A percentile compares a stretch with the other conserved stretches of the same genome.
Conservation (phyloP, 1,284 basidiomycete genomes). For the Sanghuangporus sanghuang region DNA sequence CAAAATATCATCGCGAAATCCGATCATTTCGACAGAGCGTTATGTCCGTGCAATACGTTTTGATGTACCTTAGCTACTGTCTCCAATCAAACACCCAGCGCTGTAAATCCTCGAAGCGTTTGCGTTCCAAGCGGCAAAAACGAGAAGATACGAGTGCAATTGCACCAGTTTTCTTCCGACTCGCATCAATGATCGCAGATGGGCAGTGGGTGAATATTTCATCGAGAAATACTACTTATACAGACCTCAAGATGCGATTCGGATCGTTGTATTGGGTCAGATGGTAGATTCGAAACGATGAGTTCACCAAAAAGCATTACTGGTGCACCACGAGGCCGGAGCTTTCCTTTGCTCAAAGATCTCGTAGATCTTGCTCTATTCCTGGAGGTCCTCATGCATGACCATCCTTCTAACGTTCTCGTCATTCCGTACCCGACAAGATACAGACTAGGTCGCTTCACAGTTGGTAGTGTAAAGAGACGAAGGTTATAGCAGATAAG, state of each 20-base stretch:
- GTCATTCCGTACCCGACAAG: background rate
- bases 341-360: background rate
- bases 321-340: background rate
- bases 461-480: background rate
- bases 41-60: background rate
- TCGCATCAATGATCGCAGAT: background rate
- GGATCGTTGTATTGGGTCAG: background rate
- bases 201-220: background rate
- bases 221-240: background rate
- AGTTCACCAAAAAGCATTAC: background rate
- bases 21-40: background rate
- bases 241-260: background rate
- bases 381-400: background rate
- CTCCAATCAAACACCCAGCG: background rate
- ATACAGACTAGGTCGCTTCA: background rate
- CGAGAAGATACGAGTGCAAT: background rate
- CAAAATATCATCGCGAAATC: no score
- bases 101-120: background rate
- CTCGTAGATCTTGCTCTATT: constrained; percentile 1
- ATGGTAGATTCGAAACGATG: background rate
- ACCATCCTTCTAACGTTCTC: background rate
- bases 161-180: background rate
- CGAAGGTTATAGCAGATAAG: background rate
- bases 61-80: background rate
- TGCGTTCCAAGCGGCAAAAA: background rate